phyloP scores from a whole-genome alignment of 2,329 filamentous ascomycete species.

The Neonectria punicea region DNA sequence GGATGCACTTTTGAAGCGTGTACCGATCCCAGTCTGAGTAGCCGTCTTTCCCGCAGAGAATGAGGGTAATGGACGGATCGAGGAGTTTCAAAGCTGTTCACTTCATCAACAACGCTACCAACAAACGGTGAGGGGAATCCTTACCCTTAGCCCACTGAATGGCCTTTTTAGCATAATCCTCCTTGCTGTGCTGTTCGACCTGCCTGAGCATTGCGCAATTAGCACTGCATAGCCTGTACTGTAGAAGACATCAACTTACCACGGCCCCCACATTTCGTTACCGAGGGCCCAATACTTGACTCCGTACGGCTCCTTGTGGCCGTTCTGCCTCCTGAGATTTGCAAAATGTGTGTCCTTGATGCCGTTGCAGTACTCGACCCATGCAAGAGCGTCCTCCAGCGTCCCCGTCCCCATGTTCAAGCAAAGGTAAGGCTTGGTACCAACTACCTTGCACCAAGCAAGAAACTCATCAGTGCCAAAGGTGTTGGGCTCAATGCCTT shows the following conservation, averaged over 20 bases:
- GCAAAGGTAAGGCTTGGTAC: slow-evolving; percentile 79
- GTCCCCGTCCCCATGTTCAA: slow-evolving; percentile 80
- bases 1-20: slow-evolving; percentile 29
- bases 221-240: neutral
- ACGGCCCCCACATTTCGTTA: slow-evolving; percentile 75
- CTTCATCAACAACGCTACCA: neutral
- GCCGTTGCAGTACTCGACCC: slow-evolving; percentile 88
- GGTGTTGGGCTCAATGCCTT: slow-evolving; percentile 75
- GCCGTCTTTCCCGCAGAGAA: slow-evolving; percentile 78
- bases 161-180: slow-evolving; percentile 73
- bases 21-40: slow-evolving; percentile 77
- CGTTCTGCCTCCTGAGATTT: slow-evolving; percentile 79
- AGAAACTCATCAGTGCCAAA: slow-evolving; percentile 85
- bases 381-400: slow-evolving; percentile 65
- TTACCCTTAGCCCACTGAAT: slow-evolving; percentile 70
- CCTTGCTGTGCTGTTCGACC: slow-evolving; percentile 73
- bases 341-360: slow-evolving; percentile 80
- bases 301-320: slow-evolving; percentile 78
- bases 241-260: slow-evolving; percentile 29
- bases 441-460: slow-evolving; percentile 78
- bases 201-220: slow-evolving; percentile 50
- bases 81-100: slow-evolving; percentile 66
- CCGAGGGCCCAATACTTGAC: slow-evolving; percentile 82
- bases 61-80: slow-evolving; percentile 72
- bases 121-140: neutral